phyloP scores from a whole-genome alignment of 192 early-diverging fungal genomes.

The Phycomyces nitens region DNA sequence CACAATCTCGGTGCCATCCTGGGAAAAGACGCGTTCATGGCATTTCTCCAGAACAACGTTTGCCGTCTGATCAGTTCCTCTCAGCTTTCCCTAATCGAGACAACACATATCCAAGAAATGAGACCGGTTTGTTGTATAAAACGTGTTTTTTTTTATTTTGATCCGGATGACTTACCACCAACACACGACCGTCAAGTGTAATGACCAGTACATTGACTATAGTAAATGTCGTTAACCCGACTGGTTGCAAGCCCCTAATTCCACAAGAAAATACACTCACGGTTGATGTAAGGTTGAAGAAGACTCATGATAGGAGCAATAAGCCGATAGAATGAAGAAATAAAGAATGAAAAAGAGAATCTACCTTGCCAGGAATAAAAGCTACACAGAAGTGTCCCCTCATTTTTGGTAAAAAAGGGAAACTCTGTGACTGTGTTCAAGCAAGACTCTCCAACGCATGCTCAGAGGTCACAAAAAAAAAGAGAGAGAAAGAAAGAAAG shows the following conservation, averaged over 20 bases:
- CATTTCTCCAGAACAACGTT: slow-evolving; percentile 52
- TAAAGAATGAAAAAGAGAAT: background rate
- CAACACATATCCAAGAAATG: too few species aligned
- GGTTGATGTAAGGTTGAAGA: background rate
- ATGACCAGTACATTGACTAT: slow-evolving; percentile 30
- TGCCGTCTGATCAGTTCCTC: slow-evolving; percentile 51
- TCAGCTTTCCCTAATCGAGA: slow-evolving; percentile 54
- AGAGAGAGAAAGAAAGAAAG: background rate
- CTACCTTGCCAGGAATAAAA: background rate
- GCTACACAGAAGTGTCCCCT: too few species aligned
- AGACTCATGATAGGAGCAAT: background rate
- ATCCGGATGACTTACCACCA: slow-evolving; percentile 31
- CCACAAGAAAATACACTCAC: background rate
- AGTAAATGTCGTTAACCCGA: background rate
- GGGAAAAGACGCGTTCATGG: slow-evolving; percentile 51
- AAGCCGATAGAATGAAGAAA: background rate
- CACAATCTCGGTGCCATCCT: slow-evolving; percentile 44
- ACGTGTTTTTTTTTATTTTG: background rate
- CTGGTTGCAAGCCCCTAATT: too few species aligned
- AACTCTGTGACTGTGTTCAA: background rate
- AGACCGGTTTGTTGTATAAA: too few species aligned
- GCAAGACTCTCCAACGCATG: background rate
- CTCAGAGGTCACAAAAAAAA: background rate
- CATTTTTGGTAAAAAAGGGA: background rate
- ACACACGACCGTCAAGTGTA: slow-evolving; percentile 41